Percentiles rank a stretch among this genome's conserved stretches.
phyloP scores from a whole-genome alignment of 768 basidiomycete genomes.

The Terana coerulea region DNA sequence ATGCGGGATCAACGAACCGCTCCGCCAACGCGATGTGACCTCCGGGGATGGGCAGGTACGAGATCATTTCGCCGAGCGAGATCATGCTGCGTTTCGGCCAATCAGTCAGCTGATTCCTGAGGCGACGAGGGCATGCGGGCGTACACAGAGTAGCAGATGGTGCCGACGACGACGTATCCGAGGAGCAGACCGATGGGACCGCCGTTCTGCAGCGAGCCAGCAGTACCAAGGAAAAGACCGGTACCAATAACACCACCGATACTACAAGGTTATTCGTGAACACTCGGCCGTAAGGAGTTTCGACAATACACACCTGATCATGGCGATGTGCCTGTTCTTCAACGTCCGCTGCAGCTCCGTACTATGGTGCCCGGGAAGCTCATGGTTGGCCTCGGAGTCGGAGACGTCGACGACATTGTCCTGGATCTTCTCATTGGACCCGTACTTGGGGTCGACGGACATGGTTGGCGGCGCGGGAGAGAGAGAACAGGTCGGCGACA shows the following conservation, averaged over 20 bases:
- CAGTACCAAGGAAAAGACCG: conserved; percentile 47
- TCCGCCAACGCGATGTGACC: conserved; percentile 80
- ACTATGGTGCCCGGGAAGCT: background rate
- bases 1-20: conserved; percentile 75
- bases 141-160: conserved; percentile 60
- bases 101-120: background rate
- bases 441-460: conserved; percentile 6
- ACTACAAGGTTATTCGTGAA: conserved; percentile 13
- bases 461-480: conserved; percentile 5
- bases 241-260: conserved; percentile 46
- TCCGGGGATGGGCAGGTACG: conserved; percentile 74
- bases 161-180: conserved; percentile 63
- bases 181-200: conserved; percentile 68
- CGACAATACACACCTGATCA: conserved; percentile 56
- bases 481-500: background rate
- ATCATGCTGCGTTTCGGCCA: conserved; percentile 36
- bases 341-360: conserved; percentile 12
- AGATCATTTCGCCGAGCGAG: conserved; percentile 71
- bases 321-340: conserved; percentile 71
- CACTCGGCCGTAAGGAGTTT: background rate
- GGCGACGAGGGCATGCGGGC: background rate
- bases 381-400: conserved; percentile 14
- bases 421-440: conserved; percentile 9
- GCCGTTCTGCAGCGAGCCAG: conserved; percentile 32
- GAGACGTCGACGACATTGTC: conserved; percentile 5